Evolutionary conservation across 2,329 filamentous ascomycete genomes (phyloP).

Genomic region (Balansia obtecta): DNA sequence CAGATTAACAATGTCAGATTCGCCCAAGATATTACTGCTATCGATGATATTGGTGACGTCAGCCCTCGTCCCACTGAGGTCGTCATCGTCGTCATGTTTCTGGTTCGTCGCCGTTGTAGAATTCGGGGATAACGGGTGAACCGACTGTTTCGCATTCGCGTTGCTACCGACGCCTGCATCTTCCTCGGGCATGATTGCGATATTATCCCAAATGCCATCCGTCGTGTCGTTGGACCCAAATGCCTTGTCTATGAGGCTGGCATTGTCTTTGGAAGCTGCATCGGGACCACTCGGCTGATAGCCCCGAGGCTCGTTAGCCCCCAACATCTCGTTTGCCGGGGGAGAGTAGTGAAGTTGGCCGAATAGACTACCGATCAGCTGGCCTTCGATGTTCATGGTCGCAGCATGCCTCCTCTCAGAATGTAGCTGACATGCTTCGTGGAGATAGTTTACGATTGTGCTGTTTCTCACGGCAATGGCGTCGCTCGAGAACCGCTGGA

Average conservation of each 20-base stretch:
- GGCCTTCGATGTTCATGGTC: slow-evolving; percentile 12
- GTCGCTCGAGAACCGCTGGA: slow-evolving; percentile 13
- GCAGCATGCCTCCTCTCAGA: slow-evolving; percentile 10
- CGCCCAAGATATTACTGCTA: background rate
- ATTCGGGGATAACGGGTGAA: background rate
- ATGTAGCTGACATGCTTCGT: slow-evolving; percentile 13
- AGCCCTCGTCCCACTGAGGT: background rate
- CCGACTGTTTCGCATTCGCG: background rate
- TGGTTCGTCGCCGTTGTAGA: background rate
- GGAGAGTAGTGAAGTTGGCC: slow-evolving; percentile 12
- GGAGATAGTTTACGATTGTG: slow-evolving; percentile 13
- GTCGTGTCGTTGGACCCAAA: background rate
- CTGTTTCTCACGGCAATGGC: slow-evolving; percentile 12
- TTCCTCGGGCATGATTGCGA: background rate
- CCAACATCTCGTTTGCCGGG: background rate
- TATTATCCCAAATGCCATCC: background rate
- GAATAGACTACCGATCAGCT: slow-evolving; percentile 14
- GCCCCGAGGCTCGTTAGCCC: background rate
- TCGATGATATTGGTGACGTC: background rate
- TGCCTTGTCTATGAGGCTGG: background rate
- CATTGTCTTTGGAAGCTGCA: background rate
- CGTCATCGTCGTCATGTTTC: background rate
- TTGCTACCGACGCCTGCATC: background rate
- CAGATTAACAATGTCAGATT: background rate
- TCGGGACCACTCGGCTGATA: background rate